phyloP scores from a whole-genome alignment of 352 stramenopile genomes.

The Phytophthora citricola region DNA sequence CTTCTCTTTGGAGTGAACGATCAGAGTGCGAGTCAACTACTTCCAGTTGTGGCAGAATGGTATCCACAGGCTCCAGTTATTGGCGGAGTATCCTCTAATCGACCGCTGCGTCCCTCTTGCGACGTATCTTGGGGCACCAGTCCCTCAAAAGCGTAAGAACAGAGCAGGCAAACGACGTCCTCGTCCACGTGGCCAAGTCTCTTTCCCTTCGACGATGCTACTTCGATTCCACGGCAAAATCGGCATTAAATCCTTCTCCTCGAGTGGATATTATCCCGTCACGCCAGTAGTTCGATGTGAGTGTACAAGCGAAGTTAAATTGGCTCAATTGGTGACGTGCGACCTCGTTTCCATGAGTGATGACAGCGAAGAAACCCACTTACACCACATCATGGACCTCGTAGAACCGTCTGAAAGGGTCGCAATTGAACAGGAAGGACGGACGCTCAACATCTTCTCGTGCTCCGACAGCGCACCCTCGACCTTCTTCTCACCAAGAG shows the following conservation, averaged over 20 bases:
- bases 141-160: constrained; percentile 7
- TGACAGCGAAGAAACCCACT: background rate
- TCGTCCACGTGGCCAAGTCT: constrained; percentile 14
- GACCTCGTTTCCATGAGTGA: constrained; percentile 27
- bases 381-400: constrained; percentile 32
- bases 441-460: constrained; percentile 43
- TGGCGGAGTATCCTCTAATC: constrained; percentile 50
- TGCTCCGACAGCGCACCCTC: constrained; percentile 31
- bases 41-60: constrained; percentile 42
- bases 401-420: constrained; percentile 27
- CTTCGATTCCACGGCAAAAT: constrained; percentile 49
- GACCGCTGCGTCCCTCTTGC: constrained; percentile 49
- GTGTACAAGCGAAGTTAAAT: constrained; percentile 4
- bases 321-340: constrained; percentile 28
- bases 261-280: constrained; percentile 50
- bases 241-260: constrained; percentile 43
- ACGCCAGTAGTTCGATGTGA: constrained; percentile 54
- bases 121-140: constrained; percentile 15
- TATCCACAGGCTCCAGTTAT: constrained; percentile 45
- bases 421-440: constrained; percentile 31
- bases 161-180: constrained; percentile 11
- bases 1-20: constrained; percentile 66
- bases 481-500: constrained; percentile 17
- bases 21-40: constrained; percentile 52
- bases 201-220: constrained; percentile 55